Evolutionary conservation across 1,284 basidiomycete species (phyloP), one percentile per base, ranked within the genome.

Genomic region (Ganoderma boninense): DNA sequence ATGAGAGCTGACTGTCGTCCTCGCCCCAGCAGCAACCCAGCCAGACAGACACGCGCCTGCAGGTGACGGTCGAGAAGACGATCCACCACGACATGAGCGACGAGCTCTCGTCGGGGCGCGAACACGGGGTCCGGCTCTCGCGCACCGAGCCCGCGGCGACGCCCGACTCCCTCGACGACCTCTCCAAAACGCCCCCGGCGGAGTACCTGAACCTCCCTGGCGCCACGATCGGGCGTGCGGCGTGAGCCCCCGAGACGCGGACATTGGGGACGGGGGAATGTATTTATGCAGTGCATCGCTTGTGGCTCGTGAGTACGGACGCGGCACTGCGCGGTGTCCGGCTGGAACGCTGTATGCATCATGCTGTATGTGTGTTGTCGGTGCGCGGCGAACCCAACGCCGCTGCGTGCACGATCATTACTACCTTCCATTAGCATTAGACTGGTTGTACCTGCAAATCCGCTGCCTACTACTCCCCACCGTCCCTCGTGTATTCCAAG

Each of bases 1-100:
- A 23, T 10, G 10, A 2, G 2, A 10, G 43, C 44, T 52, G 49
- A 26, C n/a, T 1, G 23, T 5, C 23, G 6, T 26, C 26, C 16
- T 23, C 49, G 5, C 35, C 8, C 16, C 18, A 10, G 23, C 23
- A 78, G 78, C 72, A 65, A 42, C 42, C 44, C 13, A 49, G 44
- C 44, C 54, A 54, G 54, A 49, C 54, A 11, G 54, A 65, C n/a
- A 44, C 62, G 23, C 62, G 42, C 44, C 29, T 82, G 43, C 74
- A 80, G 61, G 77, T 82, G 57, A 80, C 74, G 66, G 77, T 82
- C 59, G 79, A 82, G 71, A 79, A 80, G 67, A 80, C 79, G 14
- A 71, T 80, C 8, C 73, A 79, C 54, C 75, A 69, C 68, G 75
- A 73, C 26, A 65, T 52, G 2, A 26, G 67, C 54, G 76, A 78